Conservation (phyloP, 1,139 yeast species). For the Arxiozyma telluris region DNA sequence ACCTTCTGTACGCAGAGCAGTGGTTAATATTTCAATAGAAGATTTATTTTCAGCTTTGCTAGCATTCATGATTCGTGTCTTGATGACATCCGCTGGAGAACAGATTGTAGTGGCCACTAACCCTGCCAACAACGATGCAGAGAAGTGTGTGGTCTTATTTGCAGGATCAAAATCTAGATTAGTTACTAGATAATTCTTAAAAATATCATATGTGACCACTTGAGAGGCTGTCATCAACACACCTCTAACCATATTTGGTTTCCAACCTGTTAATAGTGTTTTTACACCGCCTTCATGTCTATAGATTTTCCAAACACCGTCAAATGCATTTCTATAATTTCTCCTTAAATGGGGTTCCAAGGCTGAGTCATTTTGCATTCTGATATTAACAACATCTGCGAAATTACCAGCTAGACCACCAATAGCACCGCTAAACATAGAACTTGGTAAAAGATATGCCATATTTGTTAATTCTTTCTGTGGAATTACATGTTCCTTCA, state of each 20-base stretch:
- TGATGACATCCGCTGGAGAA: constrained; percentile 86
- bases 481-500: constrained; percentile 49
- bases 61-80: constrained; percentile 79
- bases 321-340: constrained; percentile 69
- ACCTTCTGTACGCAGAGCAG: constrained; percentile 63
- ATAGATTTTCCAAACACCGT: constrained; percentile 57
- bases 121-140: constrained; percentile 72
- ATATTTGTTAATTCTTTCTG: constrained; percentile 26
- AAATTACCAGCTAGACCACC: constrained; percentile 88
- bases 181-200: constrained; percentile 53
- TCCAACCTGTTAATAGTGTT: constrained; percentile 65
- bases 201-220: constrained; percentile 78
- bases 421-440: constrained; percentile 74
- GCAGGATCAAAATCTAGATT: constrained; percentile 46
- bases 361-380: constrained; percentile 85
- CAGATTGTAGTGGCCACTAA: constrained; percentile 84
- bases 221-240: constrained; percentile 87
- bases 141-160: constrained; percentile 63
- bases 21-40: constrained; percentile 43
- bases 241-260: constrained; percentile 73
- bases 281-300: constrained; percentile 47
- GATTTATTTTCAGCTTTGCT: constrained; percentile 37
- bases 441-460: constrained; percentile 51
- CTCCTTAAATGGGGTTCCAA: constrained; percentile 58
- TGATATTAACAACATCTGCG: constrained; percentile 75